Percentiles rank a stretch among this genome's conserved stretches.
These are phyloP conservation scores for Fusarium luffae DNA, from an alignment of 2,329 filamentous ascomycete species.

Conservation along the genomic window DNA sequence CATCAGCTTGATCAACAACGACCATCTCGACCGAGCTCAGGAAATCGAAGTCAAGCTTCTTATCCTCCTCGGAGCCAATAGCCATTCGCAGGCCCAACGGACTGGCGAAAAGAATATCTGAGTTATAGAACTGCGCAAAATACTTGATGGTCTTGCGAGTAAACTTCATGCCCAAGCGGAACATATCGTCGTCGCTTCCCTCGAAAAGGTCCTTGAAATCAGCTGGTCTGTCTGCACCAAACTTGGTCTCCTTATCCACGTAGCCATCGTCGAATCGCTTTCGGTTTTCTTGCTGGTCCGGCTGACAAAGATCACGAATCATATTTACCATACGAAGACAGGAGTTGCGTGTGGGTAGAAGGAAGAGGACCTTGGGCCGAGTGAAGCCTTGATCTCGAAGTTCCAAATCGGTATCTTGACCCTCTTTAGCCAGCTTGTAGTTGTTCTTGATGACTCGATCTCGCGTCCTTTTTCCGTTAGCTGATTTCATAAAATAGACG, in stretches of 20 bases:
- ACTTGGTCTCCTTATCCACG: conserved; percentile 70
- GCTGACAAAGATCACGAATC: conserved; percentile 79
- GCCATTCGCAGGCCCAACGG: conserved; percentile 90
- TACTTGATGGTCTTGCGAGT: conserved; percentile 96
- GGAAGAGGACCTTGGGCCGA: conserved; percentile 89
- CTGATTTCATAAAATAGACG: neutral
- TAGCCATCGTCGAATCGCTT: conserved; percentile 92
- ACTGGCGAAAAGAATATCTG: conserved; percentile 92
- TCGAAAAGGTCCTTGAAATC: conserved; percentile 92
- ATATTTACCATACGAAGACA: conserved; percentile 82
- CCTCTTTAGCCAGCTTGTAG: conserved; percentile 76
- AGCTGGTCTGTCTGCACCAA: conserved; percentile 79
- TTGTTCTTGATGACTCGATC: conserved; percentile 95
- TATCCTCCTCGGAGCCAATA: conserved; percentile 79
- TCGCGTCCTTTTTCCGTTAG: conserved; percentile 69
- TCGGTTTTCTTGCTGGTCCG: conserved; percentile 94
- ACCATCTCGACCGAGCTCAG: conserved; percentile 93
- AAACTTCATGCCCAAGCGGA: conserved; percentile 94
- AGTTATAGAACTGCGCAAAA: conserved; percentile 95
- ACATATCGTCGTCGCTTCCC: conserved; percentile 98
- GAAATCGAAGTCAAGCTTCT: conserved; percentile 83
- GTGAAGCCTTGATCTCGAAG: conserved; percentile 95
- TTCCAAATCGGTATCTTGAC: conserved; percentile 73
- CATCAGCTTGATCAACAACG: conserved; percentile 91
- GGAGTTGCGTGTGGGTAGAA: conserved; percentile 88